These are phyloP conservation scores for Penicillium brevicompactum DNA, from an alignment of 2,329 filamentous ascomycete species.

Conservation along the genomic window DNA sequence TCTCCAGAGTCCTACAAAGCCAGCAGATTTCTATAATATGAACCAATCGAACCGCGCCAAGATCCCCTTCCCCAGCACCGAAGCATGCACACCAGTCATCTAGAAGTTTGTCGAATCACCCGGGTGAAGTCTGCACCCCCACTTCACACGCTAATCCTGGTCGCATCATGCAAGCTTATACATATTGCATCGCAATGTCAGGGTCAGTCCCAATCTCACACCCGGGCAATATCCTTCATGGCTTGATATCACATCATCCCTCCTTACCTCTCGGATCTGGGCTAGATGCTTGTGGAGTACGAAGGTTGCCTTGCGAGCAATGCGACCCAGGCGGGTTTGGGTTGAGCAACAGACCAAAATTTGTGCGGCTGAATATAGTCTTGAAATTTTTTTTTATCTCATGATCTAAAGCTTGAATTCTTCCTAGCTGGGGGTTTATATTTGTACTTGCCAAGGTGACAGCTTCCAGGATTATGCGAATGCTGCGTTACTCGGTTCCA, in stretches of 20 bases:
- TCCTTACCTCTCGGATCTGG: neutral
- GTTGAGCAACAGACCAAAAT: no score
- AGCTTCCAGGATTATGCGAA: no score
- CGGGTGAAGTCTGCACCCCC: neutral
- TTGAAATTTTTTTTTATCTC: neutral
- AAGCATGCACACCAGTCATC: neutral
- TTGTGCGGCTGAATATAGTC: neutral
- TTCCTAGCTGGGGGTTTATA: neutral
- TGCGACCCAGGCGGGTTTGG: neutral
- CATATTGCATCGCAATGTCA: neutral
- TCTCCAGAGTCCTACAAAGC: neutral
- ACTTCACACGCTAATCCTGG: neutral
- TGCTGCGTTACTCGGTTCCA: no score
- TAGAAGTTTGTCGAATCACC: neutral
- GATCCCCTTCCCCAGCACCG: neutral
- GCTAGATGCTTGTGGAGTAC: neutral
- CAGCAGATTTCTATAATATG: neutral
- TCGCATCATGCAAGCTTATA: slow-evolving; percentile 1
- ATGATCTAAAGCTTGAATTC: neutral
- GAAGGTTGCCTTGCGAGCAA: neutral
- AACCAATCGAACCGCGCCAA: neutral
- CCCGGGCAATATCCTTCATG: neutral
- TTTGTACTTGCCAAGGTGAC: neutral
- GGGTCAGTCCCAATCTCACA: neutral
- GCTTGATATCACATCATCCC: slow-evolving; percentile 2